phyloP scores from a whole-genome alignment of 129 eudicot species.

The Daucus carota region DH1_v3.0 NC_030382.2:51439001-51439500 shows the following conservation, averaged over 20 bases:
- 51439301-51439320: not conserved
- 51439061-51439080: not conserved
- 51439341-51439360: not conserved
- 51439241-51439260: conserved; percentile 93
- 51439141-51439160: not conserved
- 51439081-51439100: too few relatives aligned
- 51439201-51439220: conserved; percentile 98
- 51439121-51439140: too few relatives aligned
- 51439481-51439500: conserved; percentile 73
- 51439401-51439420: too few relatives aligned
- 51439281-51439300: too few relatives aligned
- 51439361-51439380: conserved; percentile 27
- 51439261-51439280: conserved; percentile 24
- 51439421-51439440: not conserved
- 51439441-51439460: not conserved
- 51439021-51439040: conserved; percentile 84
- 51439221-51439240: conserved; percentile 86
- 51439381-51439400: conserved; percentile 32
- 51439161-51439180: conserved; percentile 19
- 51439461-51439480: not conserved
- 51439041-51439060: conserved; percentile 86
- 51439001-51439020: conserved; percentile 60
- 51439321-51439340: not conserved
- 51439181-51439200: conserved; percentile 93
- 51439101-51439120: too few relatives aligned